Base-by-base conservation (phyloP, 345 rosid species). In the Eucalyptus camaldulensis region DNA sequence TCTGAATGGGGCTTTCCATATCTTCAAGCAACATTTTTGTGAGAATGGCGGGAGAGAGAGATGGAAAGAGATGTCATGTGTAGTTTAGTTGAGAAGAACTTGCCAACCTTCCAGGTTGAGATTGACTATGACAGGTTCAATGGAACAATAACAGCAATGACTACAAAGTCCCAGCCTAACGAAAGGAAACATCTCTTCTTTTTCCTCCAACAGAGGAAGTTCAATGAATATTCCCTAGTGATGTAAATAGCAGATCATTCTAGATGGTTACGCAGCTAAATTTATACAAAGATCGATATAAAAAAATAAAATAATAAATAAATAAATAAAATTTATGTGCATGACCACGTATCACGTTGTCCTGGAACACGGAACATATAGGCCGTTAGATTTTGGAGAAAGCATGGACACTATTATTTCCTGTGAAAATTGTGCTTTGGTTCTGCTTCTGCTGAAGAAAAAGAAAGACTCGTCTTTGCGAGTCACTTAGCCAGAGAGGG, bases 21-120 rank as follows among this genome's bases (percentile, higher is more conserved):
- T 87, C 96, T 95, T 94, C 56, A 96, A 96, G 98, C 98, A 94
- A 96, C 90, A 90, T 91, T 86, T 81, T 83, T 89, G 91, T 87
- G 91, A 91, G 90, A 91, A 88, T 44, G 58, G 92, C 89, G 43
- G 92, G 90, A 91, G 93, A 86, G 89, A 49, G 81, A 54, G 56
- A 53, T 19, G 72, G 87, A 88, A 94, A 94, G 89, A 85, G 85
- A 40, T 21, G 29, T 76, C 47, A 76, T 10, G 14, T 76, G 85
- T 21, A 76, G 85, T 40, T 76, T 21, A 76, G 85, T 13, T 76
- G 85, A 76, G 15, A 76, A 40, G 40, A 76, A 76, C 85, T 76
- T 76, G 85, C 85, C 85, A 76, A 76, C 85, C 29, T 76, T 76
- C 29, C 9, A 10, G 85, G 85, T 76, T 76, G 47, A 76, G 40